Percentiles rank a stretch among this genome's conserved stretches.
Evolutionary conservation across 2,329 filamentous ascomycete genomes (phyloP).

Genomic region (Sporothrix euskadiensis): DNA sequence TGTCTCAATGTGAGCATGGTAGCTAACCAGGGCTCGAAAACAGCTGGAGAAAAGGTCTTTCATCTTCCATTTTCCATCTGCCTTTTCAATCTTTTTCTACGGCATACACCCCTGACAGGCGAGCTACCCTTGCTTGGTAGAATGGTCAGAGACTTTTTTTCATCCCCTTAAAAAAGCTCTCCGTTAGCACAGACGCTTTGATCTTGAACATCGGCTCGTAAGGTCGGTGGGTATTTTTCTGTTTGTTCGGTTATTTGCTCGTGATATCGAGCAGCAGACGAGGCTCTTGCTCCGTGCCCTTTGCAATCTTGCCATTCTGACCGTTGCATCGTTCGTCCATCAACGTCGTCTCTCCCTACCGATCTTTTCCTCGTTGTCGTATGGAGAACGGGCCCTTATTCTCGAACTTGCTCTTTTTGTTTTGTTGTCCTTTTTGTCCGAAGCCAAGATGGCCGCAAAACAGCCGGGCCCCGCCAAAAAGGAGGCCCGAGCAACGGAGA

Average conservation of each 20-base stretch:
- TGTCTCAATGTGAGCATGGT: not conserved
- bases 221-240: not conserved
- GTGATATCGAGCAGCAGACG: not conserved
- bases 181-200: not conserved
- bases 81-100: not conserved
- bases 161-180: not conserved
- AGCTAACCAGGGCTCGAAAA: not conserved
- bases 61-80: not conserved
- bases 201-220: not conserved
- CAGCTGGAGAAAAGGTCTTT: not conserved
- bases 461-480: slow-evolving; percentile 4
- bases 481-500: slow-evolving; percentile 19
- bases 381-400: not conserved
- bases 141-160: not conserved
- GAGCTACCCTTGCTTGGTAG: not conserved
- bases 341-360: not conserved
- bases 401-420: not conserved
- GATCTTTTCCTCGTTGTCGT: not conserved
- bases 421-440: not conserved
- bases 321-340: not conserved
- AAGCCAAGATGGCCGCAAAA: not conserved
- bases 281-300: not conserved
- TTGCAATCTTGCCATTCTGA: not conserved
- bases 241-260: not conserved
- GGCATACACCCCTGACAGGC: not conserved